Conservation (phyloP, 2,329 filamentous ascomycete genomes). For the Parastagonospora nodorum region DNA sequence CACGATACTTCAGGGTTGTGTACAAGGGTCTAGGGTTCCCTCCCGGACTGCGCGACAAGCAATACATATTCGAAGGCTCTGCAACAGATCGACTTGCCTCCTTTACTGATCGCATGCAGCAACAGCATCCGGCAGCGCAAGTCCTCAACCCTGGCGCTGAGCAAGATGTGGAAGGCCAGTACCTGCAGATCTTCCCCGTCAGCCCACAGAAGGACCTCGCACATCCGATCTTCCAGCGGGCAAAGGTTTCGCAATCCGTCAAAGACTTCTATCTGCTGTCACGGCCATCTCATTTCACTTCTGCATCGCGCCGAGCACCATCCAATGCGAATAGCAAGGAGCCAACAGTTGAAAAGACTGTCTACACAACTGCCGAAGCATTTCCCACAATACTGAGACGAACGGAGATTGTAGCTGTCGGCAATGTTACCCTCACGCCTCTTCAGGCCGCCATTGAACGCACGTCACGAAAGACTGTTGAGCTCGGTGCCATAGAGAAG, state of each 20-base stretch:
- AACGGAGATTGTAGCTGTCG: conserved; percentile 77
- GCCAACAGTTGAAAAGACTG: conserved; percentile 79
- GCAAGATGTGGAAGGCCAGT: conserved; percentile 89
- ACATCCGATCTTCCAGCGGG: conserved; percentile 85
- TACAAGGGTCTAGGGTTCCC: conserved; percentile 93
- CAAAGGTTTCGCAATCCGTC: conserved; percentile 80
- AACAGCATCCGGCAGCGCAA: conserved; percentile 84
- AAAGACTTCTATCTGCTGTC: conserved; percentile 85
- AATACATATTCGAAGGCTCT: conserved; percentile 87
- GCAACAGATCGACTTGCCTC: conserved; percentile 75
- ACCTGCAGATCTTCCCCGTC: conserved; percentile 79
- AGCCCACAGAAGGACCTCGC: conserved; percentile 79
- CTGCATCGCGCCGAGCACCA: conserved; percentile 73
- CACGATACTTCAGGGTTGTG: conserved; percentile 88
- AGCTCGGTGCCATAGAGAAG: conserved; percentile 77
- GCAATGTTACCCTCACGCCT: conserved; percentile 70
- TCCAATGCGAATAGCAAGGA: conserved; percentile 69
- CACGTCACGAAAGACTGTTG: conserved; percentile 86
- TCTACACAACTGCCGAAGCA: conserved; percentile 81
- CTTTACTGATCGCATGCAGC: conserved; percentile 91
- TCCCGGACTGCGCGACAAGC: conserved; percentile 78
- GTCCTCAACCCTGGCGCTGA: conserved; percentile 72
- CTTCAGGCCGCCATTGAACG: conserved; percentile 90
- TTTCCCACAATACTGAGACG: conserved; percentile 91
- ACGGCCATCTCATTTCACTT: conserved; percentile 77